Conservation (phyloP, 148 eudicot species). For the Fallopia convolvulus region DNA sequence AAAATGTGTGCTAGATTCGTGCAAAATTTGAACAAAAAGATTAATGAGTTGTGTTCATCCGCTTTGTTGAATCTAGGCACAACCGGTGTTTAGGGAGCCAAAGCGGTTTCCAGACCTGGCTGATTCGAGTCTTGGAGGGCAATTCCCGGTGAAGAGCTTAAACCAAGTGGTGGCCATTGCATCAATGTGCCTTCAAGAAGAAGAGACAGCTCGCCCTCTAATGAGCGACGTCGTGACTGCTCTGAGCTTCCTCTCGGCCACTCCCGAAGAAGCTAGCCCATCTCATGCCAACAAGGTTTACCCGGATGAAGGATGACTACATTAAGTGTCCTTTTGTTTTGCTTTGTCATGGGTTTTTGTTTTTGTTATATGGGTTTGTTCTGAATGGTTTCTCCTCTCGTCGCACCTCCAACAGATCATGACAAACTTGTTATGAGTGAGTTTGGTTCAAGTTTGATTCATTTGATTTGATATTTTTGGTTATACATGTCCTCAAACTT, state of each 20-base stretch:
- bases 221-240: constrained; percentile 76
- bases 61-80: constrained; percentile 33
- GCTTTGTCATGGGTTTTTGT: constrained; percentile 1
- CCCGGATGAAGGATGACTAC: not conserved
- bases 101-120: constrained; percentile 43
- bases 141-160: constrained; percentile 44
- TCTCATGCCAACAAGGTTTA: constrained; percentile 18
- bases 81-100: constrained; percentile 52
- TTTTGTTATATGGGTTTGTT: not conserved
- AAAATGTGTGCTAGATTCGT: not conserved
- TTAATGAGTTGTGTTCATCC: not conserved
- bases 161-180: constrained; percentile 76
- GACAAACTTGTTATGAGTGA: not conserved
- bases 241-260: constrained; percentile 40
- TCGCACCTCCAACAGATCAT: not conserved
- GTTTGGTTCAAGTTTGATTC: not conserved
- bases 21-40: not conserved
- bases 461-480: not conserved
- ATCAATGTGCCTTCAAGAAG: constrained; percentile 86
- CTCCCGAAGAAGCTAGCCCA: constrained; percentile 7
- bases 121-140: constrained; percentile 49
- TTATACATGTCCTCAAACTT: not conserved
- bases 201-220: constrained; percentile 52
- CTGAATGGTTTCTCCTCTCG: not conserved
- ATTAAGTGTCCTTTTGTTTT: not conserved